A percentile compares a stretch with the other conserved stretches of the same genome.
phyloP scores from a whole-genome alignment of 768 basidiomycete genomes.

The Suillus fuscotomentosus region DNA sequence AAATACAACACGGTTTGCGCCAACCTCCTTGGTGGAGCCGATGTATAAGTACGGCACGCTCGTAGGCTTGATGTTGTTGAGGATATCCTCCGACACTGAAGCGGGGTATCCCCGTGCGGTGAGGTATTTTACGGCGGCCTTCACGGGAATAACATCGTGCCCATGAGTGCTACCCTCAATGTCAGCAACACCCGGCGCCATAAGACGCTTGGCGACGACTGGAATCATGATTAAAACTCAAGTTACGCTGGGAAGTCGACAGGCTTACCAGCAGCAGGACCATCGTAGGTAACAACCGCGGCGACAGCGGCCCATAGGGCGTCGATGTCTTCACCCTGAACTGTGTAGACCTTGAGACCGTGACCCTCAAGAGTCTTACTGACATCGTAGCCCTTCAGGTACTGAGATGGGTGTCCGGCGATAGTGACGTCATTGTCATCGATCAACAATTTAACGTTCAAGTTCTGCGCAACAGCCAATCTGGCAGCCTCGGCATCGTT shows the following conservation, averaged over 20 bases:
- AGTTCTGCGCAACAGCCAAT: conserved; percentile 76
- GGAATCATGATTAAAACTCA: not conserved
- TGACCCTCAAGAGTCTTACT: conserved; percentile 75
- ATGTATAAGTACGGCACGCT: conserved; percentile 57
- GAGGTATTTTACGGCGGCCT: conserved; percentile 77
- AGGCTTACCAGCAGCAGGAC: conserved; percentile 71
- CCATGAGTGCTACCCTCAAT: conserved; percentile 80
- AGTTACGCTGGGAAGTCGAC: not conserved
- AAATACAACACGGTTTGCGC: conserved; percentile 80
- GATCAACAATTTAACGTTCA: conserved; percentile 85
- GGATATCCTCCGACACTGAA: conserved; percentile 47
- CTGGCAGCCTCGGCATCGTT: conserved; percentile 90
- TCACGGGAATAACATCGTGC: conserved; percentile 85
- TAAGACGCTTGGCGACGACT: conserved; percentile 70
- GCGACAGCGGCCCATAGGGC: conserved; percentile 68
- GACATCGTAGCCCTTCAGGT: conserved; percentile 77
- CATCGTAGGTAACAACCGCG: conserved; percentile 54
- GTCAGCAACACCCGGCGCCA: conserved; percentile 69
- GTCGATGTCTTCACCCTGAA: conserved; percentile 79
- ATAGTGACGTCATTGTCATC: conserved; percentile 94
- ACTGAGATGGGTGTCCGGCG: conserved; percentile 86
- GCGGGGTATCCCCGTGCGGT: conserved; percentile 55
- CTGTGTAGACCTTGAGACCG: conserved; percentile 73
- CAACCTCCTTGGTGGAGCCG: conserved; percentile 72
- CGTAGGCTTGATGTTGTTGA: conserved; percentile 61